phyloP scores from a whole-genome alignment of 169 alveolate species.

The Babesia microti region DNA sequence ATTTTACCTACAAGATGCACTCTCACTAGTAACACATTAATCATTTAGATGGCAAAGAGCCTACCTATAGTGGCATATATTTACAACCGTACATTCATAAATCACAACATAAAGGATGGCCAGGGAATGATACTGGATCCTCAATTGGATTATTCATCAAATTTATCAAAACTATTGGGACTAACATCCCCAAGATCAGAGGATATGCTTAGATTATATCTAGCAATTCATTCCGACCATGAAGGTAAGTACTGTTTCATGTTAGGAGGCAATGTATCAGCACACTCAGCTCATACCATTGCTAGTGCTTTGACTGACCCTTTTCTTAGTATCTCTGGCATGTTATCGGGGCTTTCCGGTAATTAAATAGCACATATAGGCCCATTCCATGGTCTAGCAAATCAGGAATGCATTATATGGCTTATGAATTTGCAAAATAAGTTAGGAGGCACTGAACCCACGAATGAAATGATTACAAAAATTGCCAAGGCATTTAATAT shows the following conservation, averaged over 20 bases:
- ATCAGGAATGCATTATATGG: constrained; percentile 87
- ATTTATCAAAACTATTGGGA: constrained; percentile 54
- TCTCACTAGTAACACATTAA: constrained; percentile 68
- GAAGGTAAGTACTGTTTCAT: constrained; percentile 49
- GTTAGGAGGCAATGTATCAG: constrained; percentile 85
- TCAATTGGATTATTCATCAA: constrained; percentile 58
- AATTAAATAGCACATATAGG: constrained; percentile 51
- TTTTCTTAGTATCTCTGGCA: constrained; percentile 76
- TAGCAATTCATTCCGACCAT: constrained; percentile 75
- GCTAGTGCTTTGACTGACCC: constrained; percentile 90
- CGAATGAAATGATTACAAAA: constrained; percentile 47
- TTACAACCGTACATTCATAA: constrained; percentile 52
- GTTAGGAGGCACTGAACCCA: constrained; percentile 61
- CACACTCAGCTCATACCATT: constrained; percentile 85
- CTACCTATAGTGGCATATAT: constrained; percentile 55
- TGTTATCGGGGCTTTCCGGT: constrained; percentile 80
- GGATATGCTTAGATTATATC: constrained; percentile 60
- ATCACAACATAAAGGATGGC: constrained; percentile 45
- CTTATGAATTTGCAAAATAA: constrained; percentile 65
- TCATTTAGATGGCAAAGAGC: constrained; percentile 55
- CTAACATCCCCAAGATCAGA: constrained; percentile 31
- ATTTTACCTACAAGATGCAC: constrained; percentile 73
- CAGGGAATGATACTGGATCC: constrained; percentile 50
- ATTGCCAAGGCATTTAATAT: constrained; percentile 43
- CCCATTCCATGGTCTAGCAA: constrained; percentile 91